Evolutionary conservation across 768 basidiomycete genomes (phyloP).

Genomic region (Filobasidium floriforme): DNA sequence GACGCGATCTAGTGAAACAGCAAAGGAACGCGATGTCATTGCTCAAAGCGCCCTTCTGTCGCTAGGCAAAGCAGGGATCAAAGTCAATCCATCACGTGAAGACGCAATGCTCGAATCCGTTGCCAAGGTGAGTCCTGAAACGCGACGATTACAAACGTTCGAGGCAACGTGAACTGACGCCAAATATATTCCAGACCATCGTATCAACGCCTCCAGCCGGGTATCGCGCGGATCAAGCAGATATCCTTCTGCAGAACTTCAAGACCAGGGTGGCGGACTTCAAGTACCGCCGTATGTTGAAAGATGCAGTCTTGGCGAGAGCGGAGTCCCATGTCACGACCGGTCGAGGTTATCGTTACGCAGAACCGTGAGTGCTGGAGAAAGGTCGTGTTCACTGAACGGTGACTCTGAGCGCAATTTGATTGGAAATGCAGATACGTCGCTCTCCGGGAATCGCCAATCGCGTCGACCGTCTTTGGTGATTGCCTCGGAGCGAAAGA

Average conservation of each 20-base stretch:
- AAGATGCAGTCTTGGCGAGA: slow-evolving; percentile 51
- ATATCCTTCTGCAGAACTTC: slow-evolving; percentile 50
- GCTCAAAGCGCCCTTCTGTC: slow-evolving; percentile 47
- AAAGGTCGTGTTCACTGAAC: background rate
- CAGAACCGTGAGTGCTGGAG: slow-evolving; percentile 2
- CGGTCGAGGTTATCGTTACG: slow-evolving; percentile 23
- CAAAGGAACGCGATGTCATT: slow-evolving; percentile 9
- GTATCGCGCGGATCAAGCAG: slow-evolving; percentile 19
- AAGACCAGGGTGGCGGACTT: slow-evolving; percentile 48
- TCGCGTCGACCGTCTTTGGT: slow-evolving; percentile 60
- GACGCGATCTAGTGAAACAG: slow-evolving; percentile 36
- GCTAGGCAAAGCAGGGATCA: slow-evolving; percentile 8
- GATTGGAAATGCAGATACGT: slow-evolving; percentile 47
- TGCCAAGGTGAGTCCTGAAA: slow-evolving; percentile 54
- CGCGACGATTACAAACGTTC: background rate
- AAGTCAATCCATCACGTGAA: background rate
- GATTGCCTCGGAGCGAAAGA: slow-evolving; percentile 62
- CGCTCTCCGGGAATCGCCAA: slow-evolving; percentile 58
- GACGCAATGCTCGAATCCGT: slow-evolving; percentile 57
- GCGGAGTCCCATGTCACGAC: background rate
- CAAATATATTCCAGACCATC: slow-evolving; percentile 2
- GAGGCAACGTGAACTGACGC: background rate
- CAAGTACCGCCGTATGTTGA: slow-evolving; percentile 70
- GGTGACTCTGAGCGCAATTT: background rate
- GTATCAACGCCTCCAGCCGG: slow-evolving; percentile 5